Evolutionary conservation across 2,329 filamentous ascomycete species (phyloP), one percentile per base, ranked within the genome.

Genomic region (Fusarium sp.): DNA sequence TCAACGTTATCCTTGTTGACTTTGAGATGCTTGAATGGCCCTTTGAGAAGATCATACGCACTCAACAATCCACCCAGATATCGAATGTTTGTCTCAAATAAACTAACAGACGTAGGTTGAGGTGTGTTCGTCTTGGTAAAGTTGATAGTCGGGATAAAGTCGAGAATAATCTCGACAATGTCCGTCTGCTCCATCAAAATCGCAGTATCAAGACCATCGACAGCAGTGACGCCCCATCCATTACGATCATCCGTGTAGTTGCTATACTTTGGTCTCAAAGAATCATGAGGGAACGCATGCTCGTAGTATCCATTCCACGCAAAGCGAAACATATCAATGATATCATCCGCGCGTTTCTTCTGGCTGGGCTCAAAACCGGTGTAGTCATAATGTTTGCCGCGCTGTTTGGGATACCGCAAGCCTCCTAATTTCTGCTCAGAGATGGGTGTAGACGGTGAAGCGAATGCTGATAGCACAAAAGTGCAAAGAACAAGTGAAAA

Each of bases 1-100:
- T 83, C 70, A 1, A 87, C 85, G 74, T 89, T 89, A 15, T 78
- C 70, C 47, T 87, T 80, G 9, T 89, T 80, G 13, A 81, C 77
- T 8, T 78, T 70, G 28, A 70, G 67, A 22, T 70, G 67, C 9
- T 28, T 31, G 26, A 70, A 69, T 0, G 58, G 67, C 45, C 87
- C 83, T 14, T 80, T 79, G 70, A 85, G 86, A 42, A 89, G 79
- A 62, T 88, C 86, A 66, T 88, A 87, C 1, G 87, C 86, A 6
- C 85, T 80, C 18, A 89, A 74, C 10, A 89, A 80, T 1, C 87
- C 87, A n/a, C 87, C 87, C 0, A 89, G 80, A 71, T 87, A 87
- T 6, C 87, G 83, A 66, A 89, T 89, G 9, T 85, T 90, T 0
- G 87, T 90, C 77, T 89, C 88, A 64, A 89, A 90, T 1, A 84